Evolutionary conservation across 2,329 filamentous ascomycete species (phyloP), one percentile per base, ranked within the genome.

Genomic region (Dichotomopilus funicola): DNA sequence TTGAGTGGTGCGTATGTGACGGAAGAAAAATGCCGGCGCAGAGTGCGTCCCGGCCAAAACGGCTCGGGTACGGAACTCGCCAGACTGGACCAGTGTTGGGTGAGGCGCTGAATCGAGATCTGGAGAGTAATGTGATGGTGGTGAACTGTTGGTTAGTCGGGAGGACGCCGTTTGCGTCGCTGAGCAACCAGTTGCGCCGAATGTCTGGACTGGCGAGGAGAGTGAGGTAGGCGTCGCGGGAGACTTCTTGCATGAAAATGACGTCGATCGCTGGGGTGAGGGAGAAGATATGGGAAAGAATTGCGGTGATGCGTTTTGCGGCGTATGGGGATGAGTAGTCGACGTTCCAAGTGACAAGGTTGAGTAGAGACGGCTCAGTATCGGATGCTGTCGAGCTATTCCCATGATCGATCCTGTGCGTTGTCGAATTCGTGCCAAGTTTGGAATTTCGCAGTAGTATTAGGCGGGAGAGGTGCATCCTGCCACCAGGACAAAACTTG

Each of bases 341-440:
- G 40, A 51, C 49, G 12, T 51, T 51, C 49, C 33, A 51, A 34
- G 49, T 51, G 13, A 43, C 40, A 31, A 51, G 49, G 31, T 33
- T 31, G 27, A 37, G 42, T 34, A 27, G 13, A 8, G 19, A n/a
- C 42, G 6, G 36, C 48, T 34, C 10, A 12, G 31, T 41, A 11
- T n/a, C 19, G 4, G 13, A 31, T 35, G 13, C n/a, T 49, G 19
- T 27, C 47, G 33, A 6, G 40, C 5, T 6, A 35, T 31, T 10
- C 1, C 31, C n/a, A 11, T n/a, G 19, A 3, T 51, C 6, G 19
- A 31, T 8, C 13, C 33, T 13, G 27, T 10, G 6, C 8, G 34
- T 45, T 42, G 7, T 52, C 34, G 19, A 52, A 45, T 33, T 44
- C 42, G n/a, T 52, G 50, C 41, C 41, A 52, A 37, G 41, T 37